Percentiles rank a stretch among this genome's conserved stretches.
Conservation (phyloP, 371 early-diverging fungal species). For the Apophysomyces elegans region DNA sequence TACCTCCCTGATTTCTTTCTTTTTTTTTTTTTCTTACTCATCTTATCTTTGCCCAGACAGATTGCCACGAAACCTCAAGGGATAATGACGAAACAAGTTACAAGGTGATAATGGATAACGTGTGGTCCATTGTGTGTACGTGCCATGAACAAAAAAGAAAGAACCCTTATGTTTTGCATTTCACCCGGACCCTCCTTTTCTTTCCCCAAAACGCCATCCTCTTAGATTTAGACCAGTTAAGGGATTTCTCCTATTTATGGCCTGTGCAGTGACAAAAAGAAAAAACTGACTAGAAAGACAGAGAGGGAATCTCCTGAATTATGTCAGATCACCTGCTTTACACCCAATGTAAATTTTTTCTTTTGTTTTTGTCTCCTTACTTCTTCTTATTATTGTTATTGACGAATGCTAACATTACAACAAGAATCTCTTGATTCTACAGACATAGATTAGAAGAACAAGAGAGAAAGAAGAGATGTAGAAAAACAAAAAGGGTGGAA, state of each 20-base stretch:
- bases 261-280: slow-evolving; percentile 1
- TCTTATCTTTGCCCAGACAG: neutral
- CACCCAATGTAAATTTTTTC: neutral
- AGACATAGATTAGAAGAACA: too few species aligned
- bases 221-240: neutral
- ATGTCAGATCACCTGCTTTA: neutral
- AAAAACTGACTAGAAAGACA: neutral
- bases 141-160: neutral
- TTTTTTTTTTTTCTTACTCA: neutral
- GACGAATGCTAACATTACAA: slow-evolving; percentile 11
- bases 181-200: slow-evolving; percentile 9
- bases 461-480: too few species aligned
- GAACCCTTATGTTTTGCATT: slow-evolving; percentile 3
- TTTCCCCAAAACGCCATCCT: neutral
- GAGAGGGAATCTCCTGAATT: neutral
- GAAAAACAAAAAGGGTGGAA: too few species aligned
- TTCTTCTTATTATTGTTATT: neutral
- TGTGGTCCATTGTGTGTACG: neutral
- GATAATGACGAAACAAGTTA: neutral
- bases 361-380: neutral
- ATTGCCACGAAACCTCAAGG: slow-evolving; percentile 8
- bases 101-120: too few species aligned
- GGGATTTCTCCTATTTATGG: slow-evolving; percentile 9
- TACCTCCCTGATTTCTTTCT: slow-evolving; percentile 1
- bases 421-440: neutral